Percentiles rank a stretch among this genome's conserved stretches.
Conservation (phyloP, 805 yeast genomes). For the Metschnikowia hibisci region DNA sequence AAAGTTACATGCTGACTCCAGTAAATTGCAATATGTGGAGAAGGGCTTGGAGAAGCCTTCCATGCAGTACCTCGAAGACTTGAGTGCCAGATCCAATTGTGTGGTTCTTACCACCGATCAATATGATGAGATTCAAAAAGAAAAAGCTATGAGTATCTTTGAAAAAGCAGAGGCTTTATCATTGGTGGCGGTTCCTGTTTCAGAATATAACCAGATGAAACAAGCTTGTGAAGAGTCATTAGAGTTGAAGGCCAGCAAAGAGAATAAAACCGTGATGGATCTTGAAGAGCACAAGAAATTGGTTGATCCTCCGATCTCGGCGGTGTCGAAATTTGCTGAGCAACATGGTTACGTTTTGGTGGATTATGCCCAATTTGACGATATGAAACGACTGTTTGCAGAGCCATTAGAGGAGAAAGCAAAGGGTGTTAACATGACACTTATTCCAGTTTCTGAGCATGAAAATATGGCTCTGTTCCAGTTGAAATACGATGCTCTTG, state of each 20-base stretch:
- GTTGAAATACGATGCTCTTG: conserved; percentile 1
- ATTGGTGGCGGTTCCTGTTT: conserved; percentile 9
- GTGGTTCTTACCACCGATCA: conserved; percentile 6
- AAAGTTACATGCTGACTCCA: conserved; percentile 9
- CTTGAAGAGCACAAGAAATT: conserved; percentile 3
- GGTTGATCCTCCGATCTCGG: conserved; percentile 6
- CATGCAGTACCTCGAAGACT: conserved; percentile 4
- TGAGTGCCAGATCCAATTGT: conserved; percentile 8
- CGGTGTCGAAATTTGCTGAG: conserved; percentile 8
- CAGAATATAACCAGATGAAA: conserved; percentile 9
- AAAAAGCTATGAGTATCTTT: conserved; percentile 10
- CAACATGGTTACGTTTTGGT: conserved; percentile 8
- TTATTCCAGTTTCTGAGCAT: conserved; percentile 10
- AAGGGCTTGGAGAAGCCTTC: conserved; percentile 11
- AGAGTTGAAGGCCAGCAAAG: conserved; percentile 10
- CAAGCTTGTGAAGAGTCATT: conserved; percentile 7
- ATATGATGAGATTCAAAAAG: conserved; percentile 5
- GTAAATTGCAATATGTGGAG: conserved; percentile 4
- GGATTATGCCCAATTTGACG: conserved; percentile 5
- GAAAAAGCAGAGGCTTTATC: conserved; percentile 13
- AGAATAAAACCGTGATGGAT: conserved; percentile 7
- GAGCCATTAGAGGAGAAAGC: conserved; percentile 14
- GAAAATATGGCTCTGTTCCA: neutral
- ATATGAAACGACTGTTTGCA: conserved; percentile 5
- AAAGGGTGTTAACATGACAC: conserved; percentile 5